These are phyloP conservation scores for Scytalidium sp. DNA, from an alignment of 2,329 filamentous ascomycete genomes.

Conservation along the genomic window DNA sequence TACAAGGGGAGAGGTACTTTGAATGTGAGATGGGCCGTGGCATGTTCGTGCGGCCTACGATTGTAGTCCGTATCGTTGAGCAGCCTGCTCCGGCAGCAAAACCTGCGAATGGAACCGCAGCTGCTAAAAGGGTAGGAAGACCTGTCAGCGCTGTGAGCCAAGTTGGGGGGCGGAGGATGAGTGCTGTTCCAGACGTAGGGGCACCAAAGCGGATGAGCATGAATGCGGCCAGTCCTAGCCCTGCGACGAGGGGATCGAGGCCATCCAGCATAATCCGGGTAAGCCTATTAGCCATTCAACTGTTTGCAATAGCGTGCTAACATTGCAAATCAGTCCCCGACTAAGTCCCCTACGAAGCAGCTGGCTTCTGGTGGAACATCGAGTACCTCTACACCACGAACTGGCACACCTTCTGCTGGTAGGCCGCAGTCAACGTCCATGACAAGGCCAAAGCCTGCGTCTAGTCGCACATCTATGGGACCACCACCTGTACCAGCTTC, in stretches of 20 bases:
- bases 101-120: constrained; percentile 23
- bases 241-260: constrained; percentile 53
- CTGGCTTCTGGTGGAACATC: constrained; percentile 50
- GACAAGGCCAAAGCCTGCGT: constrained; percentile 52
- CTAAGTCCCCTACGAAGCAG: constrained; percentile 78
- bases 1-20: constrained; percentile 86
- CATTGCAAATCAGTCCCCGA: constrained; percentile 57
- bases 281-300: constrained; percentile 24
- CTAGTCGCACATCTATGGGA: constrained; percentile 62
- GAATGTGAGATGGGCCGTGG: constrained; percentile 72
- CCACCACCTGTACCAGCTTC: constrained; percentile 45
- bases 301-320: constrained; percentile 17
- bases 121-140: constrained; percentile 25
- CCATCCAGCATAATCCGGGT: constrained; percentile 57
- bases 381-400: constrained; percentile 58
- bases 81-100: constrained; percentile 36
- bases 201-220: constrained; percentile 63
- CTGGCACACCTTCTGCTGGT: constrained; percentile 59
- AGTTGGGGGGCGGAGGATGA: constrained; percentile 33
- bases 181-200: constrained; percentile 48
- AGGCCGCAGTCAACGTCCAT: constrained; percentile 34
- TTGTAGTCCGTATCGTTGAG: constrained; percentile 58
- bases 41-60: constrained; percentile 81
- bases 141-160: constrained; percentile 43
- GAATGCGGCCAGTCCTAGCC: constrained; percentile 71